These are phyloP conservation scores for Calonectria hongkongensis DNA, from an alignment of 2,329 filamentous ascomycete genomes.

Conservation along the genomic window DNA sequence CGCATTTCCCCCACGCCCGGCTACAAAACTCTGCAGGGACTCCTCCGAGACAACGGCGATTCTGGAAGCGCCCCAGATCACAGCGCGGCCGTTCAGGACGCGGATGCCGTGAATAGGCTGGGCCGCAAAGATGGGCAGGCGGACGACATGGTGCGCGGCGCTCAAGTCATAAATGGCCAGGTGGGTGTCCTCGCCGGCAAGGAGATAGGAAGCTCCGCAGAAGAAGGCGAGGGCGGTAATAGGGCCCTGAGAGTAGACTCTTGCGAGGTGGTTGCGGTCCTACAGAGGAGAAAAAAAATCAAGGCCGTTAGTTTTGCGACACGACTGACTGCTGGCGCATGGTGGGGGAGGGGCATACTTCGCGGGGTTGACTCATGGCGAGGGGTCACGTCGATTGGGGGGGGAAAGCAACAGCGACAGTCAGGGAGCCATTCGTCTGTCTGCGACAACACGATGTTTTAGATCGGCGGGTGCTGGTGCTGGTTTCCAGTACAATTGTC, in stretches of 20 bases:
- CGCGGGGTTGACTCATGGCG: slow-evolving; percentile 45
- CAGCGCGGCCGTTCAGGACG: slow-evolving; percentile 63
- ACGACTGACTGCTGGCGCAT: slow-evolving; percentile 41
- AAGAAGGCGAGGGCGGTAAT: slow-evolving; percentile 77
- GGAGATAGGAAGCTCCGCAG: slow-evolving; percentile 63
- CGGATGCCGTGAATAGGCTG: slow-evolving; percentile 85
- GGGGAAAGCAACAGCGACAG: neutral
- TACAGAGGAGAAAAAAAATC: slow-evolving; percentile 23
- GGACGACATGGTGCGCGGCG: slow-evolving; percentile 61
- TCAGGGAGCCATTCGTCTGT: slow-evolving; percentile 27
- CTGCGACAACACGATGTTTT: slow-evolving; percentile 11
- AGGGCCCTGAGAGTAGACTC: slow-evolving; percentile 69
- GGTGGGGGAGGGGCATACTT: slow-evolving; percentile 54
- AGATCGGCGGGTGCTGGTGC: neutral
- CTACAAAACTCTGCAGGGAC: slow-evolving; percentile 49
- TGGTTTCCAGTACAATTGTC: neutral
- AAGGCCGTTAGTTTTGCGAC: slow-evolving; percentile 28
- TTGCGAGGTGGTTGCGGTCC: slow-evolving; percentile 43
- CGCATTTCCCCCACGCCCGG: slow-evolving; percentile 33
- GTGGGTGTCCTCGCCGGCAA: slow-evolving; percentile 77
- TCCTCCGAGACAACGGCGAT: slow-evolving; percentile 65
- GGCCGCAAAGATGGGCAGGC: slow-evolving; percentile 75
- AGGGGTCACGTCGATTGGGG: slow-evolving; percentile 9
- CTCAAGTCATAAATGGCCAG: slow-evolving; percentile 71
- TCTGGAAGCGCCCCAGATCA: slow-evolving; percentile 83